Base-by-base conservation (phyloP, 2,329 filamentous ascomycete species). In the Penicillium sp. region DNA sequence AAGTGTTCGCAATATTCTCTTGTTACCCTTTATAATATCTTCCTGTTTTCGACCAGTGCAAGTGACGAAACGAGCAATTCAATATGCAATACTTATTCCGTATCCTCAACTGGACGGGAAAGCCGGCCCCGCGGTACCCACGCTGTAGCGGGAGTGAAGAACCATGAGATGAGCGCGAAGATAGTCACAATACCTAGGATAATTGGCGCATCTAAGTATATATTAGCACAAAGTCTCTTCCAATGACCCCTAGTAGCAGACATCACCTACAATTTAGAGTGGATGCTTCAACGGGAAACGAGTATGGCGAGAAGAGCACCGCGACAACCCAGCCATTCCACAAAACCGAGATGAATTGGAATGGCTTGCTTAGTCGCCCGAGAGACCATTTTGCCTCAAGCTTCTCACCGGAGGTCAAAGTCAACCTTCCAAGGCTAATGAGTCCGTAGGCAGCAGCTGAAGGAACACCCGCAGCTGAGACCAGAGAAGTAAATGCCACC, bases 401-500 rank as follows among this genome's bases (percentile, higher is more conserved):
- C 62, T 63, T 17, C 60, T 62, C 13, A 79, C 77, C 0, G 78
- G 79, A 0, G 81, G 82, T 10, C 81, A 68, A 50, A 82, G 70
- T 2, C n/a, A 82, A 69, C 4, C 80, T 74, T 2, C 76, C 78
- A 0, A 82, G 72, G 41, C 78, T 81, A 56, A 82, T 82, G 2
- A 83, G 70, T 0, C 80, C 80, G 56, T 82, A 83, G 0, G 80
- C 81, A 0, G 80, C 80, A 1, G 80, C 79, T 2, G 79, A 81
- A 4, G 80, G 80, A 0, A 82, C 80, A 25, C 81, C 81, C 10
- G 81, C 79, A 0, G 81, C 81, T 0, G 81, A 83, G 45, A 83
- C 80, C 10, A 83, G 76, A 0, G 81, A 83, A 0, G 81, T 82
- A 66, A 83, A 83, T 5, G 81, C 81, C 6, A 82, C 80, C 9